These are phyloP conservation scores for Prunus davidiana DNA, from an alignment of 306 rosid genomes.

Conservation along the genomic window DNA sequence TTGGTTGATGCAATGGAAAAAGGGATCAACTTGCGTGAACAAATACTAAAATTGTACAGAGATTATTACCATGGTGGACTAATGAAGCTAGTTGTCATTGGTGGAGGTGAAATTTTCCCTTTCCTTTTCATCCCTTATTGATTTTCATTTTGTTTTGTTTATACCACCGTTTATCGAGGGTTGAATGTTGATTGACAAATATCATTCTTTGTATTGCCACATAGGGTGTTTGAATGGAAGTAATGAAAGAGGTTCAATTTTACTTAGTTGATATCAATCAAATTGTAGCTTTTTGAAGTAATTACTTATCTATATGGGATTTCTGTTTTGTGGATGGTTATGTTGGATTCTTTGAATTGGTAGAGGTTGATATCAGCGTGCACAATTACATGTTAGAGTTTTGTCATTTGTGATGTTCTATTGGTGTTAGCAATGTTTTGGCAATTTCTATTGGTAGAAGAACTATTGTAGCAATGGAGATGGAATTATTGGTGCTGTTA, in stretches of 20 bases:
- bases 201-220: not conserved
- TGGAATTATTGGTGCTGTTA: not conserved
- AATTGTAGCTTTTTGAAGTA: not conserved
- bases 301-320: not conserved
- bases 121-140: slow-evolving; percentile 2
- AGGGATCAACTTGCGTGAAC: slow-evolving; percentile 78
- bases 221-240: not conserved
- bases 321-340: not conserved
- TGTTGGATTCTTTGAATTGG: slow-evolving; percentile 5
- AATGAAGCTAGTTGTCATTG: slow-evolving; percentile 94
- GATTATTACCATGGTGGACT: slow-evolving; percentile 94
- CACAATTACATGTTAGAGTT: not conserved
- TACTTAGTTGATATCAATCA: not conserved
- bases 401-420: not conserved
- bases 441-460: not conserved
- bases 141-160: slow-evolving; percentile 3
- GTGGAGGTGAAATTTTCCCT: slow-evolving; percentile 73
- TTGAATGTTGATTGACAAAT: not conserved
- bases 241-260: not conserved
- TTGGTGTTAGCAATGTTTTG: not conserved
- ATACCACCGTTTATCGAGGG: slow-evolving; percentile 1
- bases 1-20: slow-evolving; percentile 87
- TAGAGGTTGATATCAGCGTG: not conserved
- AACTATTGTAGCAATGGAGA: not conserved
- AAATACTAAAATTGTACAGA: slow-evolving; percentile 61